phyloP scores from a whole-genome alignment of 441 rosid species.

The Jatropha multifida region DNA sequence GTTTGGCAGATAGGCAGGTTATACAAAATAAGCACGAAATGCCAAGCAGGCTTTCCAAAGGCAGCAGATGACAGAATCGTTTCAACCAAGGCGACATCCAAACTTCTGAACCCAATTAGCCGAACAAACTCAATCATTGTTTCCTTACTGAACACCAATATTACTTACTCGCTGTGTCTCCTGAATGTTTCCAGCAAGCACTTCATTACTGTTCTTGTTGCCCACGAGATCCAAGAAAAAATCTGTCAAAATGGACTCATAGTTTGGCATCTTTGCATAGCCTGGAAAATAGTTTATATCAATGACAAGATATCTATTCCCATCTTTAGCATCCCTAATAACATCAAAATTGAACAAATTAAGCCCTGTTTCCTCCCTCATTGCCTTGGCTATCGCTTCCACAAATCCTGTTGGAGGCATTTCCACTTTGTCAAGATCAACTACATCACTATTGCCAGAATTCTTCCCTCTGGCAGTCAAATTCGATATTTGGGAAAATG shows the following conservation, averaged over 20 bases:
- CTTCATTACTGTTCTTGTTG: conserved; percentile 22
- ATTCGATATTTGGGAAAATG: conserved; percentile 73
- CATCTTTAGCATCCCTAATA: conserved; percentile 60
- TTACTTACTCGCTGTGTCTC: neutral
- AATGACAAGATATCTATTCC: conserved; percentile 52
- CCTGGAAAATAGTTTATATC: conserved; percentile 90
- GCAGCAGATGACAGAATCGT: neutral
- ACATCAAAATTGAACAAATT: conserved; percentile 75
- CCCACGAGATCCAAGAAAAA: conserved; percentile 51
- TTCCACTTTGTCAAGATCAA: conserved; percentile 44
- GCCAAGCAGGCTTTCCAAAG: conserved; percentile 12
- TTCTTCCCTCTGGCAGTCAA: conserved; percentile 25
- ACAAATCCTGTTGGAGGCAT: conserved; percentile 63
- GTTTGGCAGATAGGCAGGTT: conserved; percentile 20
- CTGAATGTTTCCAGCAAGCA: conserved; percentile 1
- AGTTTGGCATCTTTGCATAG: conserved; percentile 70
- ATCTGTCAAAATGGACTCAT: conserved; percentile 60
- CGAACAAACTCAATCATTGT: conserved; percentile 4
- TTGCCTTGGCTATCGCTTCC: conserved; percentile 48
- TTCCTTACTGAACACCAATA: conserved; percentile 11
- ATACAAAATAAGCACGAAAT: conserved; percentile 20
- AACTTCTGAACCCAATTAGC: neutral
- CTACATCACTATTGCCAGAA: conserved; percentile 29
- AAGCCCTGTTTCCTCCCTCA: conserved; percentile 54
- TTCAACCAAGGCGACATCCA: neutral